Evolutionary conservation across 768 basidiomycete species (phyloP), one percentile per base, ranked within the genome.

Genomic region (Boletellus emodensis): DNA sequence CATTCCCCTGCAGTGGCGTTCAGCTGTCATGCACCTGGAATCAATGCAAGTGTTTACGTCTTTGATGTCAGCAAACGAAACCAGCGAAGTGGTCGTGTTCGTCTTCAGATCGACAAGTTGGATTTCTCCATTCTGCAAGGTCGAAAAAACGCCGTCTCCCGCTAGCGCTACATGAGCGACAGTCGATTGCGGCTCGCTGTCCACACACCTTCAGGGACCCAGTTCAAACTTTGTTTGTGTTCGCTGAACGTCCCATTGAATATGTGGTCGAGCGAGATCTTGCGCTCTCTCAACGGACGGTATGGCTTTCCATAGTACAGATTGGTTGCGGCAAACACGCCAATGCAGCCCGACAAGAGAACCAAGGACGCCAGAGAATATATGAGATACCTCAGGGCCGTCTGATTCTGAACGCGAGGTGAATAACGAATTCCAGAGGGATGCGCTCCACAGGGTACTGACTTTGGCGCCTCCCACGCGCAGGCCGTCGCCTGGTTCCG

Each of bases 81-180:
- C 80, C 24, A 95, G 71, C 28, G 75, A 71, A 18, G 69, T 78
- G 1, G 87, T 87, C 4, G 71, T 74, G 60, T 90, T 91, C 22
- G 80, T 82, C 67, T 85, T 83, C 18, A 97, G 74, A 61, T 94
- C 87, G 5, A 90, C 83, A 4, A 99, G 79, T 33, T 82, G 76
- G 66, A 99, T 90, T 47, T 77, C 74, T 12, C 81, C 82, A 24
- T 79, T 71, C 42, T 81, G 71, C 18, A 70, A 70, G 1, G 81
- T 72, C 6, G 89, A 89, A 71, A 85, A 96, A 1, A 96, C 90
- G 0, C 96, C 96, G 64, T 99, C 96, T 0, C 91, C 92, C 58
- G 94, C 96, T 96, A 48, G 20, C 24, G 49, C 36, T 22, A 40
- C 42, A n/a, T 67, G 44, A 60, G 58, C 33, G 4, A 35, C 12